Evolutionary conservation across 768 basidiomycete species (phyloP).

Genomic region (Cyclocybe aegerita): DNA sequence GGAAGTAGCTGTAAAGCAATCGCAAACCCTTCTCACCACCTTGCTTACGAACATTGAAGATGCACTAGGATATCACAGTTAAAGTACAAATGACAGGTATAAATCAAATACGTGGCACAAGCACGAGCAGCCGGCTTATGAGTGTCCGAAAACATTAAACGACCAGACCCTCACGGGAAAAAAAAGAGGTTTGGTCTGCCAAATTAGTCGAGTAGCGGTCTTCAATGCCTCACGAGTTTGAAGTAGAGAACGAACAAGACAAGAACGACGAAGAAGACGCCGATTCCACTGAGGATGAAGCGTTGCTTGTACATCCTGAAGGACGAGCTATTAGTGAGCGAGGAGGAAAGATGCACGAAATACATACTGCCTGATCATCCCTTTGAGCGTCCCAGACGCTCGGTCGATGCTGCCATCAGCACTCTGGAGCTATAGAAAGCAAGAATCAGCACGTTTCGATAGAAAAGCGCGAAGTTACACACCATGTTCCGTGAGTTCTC

Average conservation of each 20-base stretch:
- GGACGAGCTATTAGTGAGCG: neutral
- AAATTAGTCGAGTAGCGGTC: neutral
- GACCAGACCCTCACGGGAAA: neutral
- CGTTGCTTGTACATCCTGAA: conserved; percentile 90
- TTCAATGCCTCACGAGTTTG: conserved; percentile 30
- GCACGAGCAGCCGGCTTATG: too few relatives aligned
- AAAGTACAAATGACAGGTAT: too few relatives aligned
- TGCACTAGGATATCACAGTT: too few relatives aligned
- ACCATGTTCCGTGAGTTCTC: conserved; percentile 86
- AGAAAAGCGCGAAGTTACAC: conserved; percentile 19
- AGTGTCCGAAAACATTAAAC: too few relatives aligned
- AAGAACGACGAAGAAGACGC: conserved; percentile 73
- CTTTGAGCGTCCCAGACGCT: conserved; percentile 86
- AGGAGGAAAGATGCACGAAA: neutral
- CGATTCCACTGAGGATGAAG: conserved; percentile 73
- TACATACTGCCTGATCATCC: conserved; percentile 87
- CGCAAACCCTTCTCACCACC: too few relatives aligned
- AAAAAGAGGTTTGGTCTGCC: neutral
- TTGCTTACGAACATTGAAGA: too few relatives aligned
- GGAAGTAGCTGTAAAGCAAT: too few relatives aligned
- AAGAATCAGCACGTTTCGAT: neutral
- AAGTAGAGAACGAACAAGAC: conserved; percentile 75
- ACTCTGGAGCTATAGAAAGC: conserved; percentile 54
- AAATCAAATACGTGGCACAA: too few relatives aligned
- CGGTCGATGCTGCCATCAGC: conserved; percentile 85